Evolutionary conservation across 305 asterid genomes (phyloP), one percentile per base, ranked within the genome.

Genomic region (Nicotiana rustica): DNA sequence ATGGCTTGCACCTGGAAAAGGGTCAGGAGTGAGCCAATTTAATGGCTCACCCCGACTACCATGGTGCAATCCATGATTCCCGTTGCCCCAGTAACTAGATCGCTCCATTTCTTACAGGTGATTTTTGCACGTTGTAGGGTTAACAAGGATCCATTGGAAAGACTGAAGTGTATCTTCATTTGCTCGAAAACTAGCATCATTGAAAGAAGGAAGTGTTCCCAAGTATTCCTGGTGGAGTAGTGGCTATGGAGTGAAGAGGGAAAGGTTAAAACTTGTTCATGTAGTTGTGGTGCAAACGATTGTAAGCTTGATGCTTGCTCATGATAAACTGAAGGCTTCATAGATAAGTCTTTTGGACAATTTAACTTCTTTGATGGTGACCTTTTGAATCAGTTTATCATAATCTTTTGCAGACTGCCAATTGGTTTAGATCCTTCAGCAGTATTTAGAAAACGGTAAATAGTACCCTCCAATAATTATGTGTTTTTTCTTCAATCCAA

Each of bases 251-350:
- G 18, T 47, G 44, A 73, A 56, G 25, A 47, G 79, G 79, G 79
- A 47, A 73, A 21, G 61, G 62, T 19, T 59, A 13, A 25, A 73
- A 73, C 59, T 35, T 73, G 62, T 73, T 73, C 61, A 2, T 73
- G 25, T 73, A 47, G 79, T 73, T 73, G 47, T 29, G 80, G 80
- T 52, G 65, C 44, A 52, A 52, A 73, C 79, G 13, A 29, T 29
- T 75, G 80, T 29, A 52, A 25, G 65, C 41, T 56, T 52, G 49
- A 75, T 52, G 80, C 65, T 75, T 75, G 64, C 65, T n/a, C 65
- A 57, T 75, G 65, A 75, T 75, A 75, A 25, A 75, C 25, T 75
- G 44, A 75, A 75, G 79, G 79, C 65, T 75, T 75, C 65, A 52
- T 75, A 29, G 65, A 75, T 73, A 49, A 25, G 65, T 75, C 80